phyloP scores from a whole-genome alignment of 495 filamentous ascomycete genomes.

The Evernia prunastri region DNA sequence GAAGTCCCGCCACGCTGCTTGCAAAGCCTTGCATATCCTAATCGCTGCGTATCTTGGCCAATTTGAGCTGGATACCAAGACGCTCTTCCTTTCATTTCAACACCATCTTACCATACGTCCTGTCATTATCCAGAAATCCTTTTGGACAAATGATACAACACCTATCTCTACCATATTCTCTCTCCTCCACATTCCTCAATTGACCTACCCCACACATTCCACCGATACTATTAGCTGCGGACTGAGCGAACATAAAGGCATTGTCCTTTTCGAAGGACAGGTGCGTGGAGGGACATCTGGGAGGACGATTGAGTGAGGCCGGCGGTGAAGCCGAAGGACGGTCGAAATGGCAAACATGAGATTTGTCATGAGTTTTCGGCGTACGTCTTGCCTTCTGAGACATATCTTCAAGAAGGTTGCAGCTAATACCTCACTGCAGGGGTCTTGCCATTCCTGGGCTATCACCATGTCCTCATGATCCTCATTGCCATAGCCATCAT shows the following conservation, averaged over 20 bases:
- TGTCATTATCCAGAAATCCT: background rate
- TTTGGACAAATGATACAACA: slow-evolving; percentile 7
- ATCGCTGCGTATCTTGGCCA: slow-evolving; percentile 12
- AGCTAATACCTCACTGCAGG: slow-evolving; percentile 43
- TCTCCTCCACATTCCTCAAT: slow-evolving; percentile 4
- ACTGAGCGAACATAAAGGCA: slow-evolving; percentile 20
- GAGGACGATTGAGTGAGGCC: background rate
- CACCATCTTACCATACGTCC: slow-evolving; percentile 8
- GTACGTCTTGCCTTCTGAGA: slow-evolving; percentile 17
- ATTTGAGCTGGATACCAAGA: background rate
- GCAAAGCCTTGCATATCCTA: slow-evolving; percentile 6
- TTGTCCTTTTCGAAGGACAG: slow-evolving; percentile 28
- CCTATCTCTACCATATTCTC: background rate
- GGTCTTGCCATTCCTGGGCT: slow-evolving; percentile 89
- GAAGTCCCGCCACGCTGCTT: slow-evolving; percentile 17
- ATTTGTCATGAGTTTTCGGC: slow-evolving; percentile 28
- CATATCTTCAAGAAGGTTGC: background rate
- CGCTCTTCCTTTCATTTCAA: slow-evolving; percentile 1
- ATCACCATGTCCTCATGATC: slow-evolving; percentile 98
- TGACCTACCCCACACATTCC: slow-evolving; percentile 3
- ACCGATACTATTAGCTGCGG: background rate
- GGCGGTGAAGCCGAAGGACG: slow-evolving; percentile 10
- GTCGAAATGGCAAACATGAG: slow-evolving; percentile 32
- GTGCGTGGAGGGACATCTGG: slow-evolving; percentile 11
- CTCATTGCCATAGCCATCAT: slow-evolving; percentile 91